Base-by-base conservation (phyloP, 345 rosid genomes). In the Acer saccharum region DNA sequence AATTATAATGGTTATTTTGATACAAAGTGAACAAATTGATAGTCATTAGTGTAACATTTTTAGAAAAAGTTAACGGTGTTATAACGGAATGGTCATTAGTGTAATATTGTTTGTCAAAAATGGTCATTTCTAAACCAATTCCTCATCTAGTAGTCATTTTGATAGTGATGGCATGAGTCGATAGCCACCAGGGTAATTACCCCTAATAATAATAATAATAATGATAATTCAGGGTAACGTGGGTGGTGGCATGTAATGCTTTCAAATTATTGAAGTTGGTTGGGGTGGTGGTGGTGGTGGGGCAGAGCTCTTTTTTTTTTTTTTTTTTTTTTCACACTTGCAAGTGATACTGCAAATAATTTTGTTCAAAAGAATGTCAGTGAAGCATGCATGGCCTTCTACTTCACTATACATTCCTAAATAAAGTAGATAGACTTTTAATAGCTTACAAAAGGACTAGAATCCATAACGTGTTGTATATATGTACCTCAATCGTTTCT, bases 231-330 rank as follows among this genome's bases (percentile, higher is more conserved):
- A 60, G 27, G 23, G 64, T 60, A 21, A 60, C 5, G 64, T 60
- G 62, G 6, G 39, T 35, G 62, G 62, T 18, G 64, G 64, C 27
- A 60, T 60, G 64, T 21, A 60, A 6, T 60, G 27, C 4, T 20
- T 60, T 18, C 25, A 21, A 8, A 60, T 60, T n/a, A 60, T 60
- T 60, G 27, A 60, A 60, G 12, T 7, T 60, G 27, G 64, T 60
- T 60, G 64, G 64, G 20, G 64, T 60, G 64, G 63, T 58, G 63
- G 63, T 8, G 48, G 63, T n/a, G 63, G 64, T 43, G 46, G 46
- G 46, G 46, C 46, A 43, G 46, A 12, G 27, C 20, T 16, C 3
- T 16, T 1, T 18, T 54, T 54, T 54, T 54, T 54, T 14, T 32
- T 32, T 32, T 32, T 35, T 35, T 35, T 4, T 35, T 35, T 35